Evolutionary conservation across 2,329 filamentous ascomycete genomes (phyloP).

Genomic region (Cladosporium sp.): DNA sequence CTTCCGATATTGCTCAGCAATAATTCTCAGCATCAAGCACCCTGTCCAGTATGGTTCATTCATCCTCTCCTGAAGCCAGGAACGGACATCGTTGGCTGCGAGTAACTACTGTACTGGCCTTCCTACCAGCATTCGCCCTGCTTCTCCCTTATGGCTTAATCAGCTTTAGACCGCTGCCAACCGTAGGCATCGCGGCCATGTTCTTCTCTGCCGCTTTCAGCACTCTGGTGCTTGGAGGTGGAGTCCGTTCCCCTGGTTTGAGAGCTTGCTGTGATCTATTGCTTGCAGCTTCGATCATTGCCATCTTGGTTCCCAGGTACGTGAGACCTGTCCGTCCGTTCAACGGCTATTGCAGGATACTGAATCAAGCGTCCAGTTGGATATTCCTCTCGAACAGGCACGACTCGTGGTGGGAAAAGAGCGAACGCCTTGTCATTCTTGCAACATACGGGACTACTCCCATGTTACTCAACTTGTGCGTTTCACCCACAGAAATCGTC

Average conservation of each 20-base stretch:
- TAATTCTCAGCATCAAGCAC: neutral
- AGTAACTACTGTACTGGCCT: neutral
- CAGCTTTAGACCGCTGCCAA: neutral
- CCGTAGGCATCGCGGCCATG: constrained; percentile 6
- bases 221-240: neutral
- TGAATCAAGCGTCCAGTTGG: neutral
- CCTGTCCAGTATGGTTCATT: neutral
- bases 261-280: constrained; percentile 4
- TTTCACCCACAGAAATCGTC: neutral
- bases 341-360: neutral
- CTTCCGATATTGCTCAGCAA: neutral
- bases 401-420: neutral
- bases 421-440: neutral
- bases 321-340: neutral
- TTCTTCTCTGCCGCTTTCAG: constrained; percentile 10
- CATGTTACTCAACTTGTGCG: constrained; percentile 11
- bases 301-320: neutral
- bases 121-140: neutral
- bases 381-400: neutral
- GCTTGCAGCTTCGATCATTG: neutral
- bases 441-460: constrained; percentile 10
- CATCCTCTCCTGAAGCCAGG: neutral
- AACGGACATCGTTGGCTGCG: neutral
- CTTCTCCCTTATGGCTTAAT: constrained; percentile 8
- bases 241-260: neutral